Evolutionary conservation across 352 stramenopile species (phyloP).

Genomic region (Pythium sp.): DNA sequence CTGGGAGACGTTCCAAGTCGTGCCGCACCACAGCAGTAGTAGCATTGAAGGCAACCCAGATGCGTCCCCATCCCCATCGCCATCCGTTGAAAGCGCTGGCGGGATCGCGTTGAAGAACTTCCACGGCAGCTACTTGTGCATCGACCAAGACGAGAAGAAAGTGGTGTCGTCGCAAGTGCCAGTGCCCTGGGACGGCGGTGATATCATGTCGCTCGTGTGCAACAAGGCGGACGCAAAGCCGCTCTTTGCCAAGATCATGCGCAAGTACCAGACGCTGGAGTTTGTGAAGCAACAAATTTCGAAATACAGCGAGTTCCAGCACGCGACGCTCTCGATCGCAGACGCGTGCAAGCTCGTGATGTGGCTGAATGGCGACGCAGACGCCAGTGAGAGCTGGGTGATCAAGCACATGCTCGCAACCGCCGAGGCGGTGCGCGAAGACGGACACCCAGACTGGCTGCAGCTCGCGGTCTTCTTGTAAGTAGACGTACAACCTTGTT

Average conservation of each 20-base stretch:
- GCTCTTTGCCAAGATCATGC: constrained; percentile 65
- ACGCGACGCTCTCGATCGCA: constrained; percentile 49
- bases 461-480: constrained; percentile 74
- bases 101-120: constrained; percentile 75
- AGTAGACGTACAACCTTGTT: constrained; percentile 6
- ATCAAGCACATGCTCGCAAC: constrained; percentile 72
- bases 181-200: constrained; percentile 65
- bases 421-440: constrained; percentile 48
- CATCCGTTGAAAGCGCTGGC: constrained; percentile 11
- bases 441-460: constrained; percentile 81
- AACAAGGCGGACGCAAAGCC: constrained; percentile 50
- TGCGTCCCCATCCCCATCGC: background rate
- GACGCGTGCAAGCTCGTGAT: constrained; percentile 65
- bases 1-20: constrained; percentile 86
- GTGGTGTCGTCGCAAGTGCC: constrained; percentile 45
- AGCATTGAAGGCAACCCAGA: background rate
- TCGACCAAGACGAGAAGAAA: constrained; percentile 43
- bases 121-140: constrained; percentile 74
- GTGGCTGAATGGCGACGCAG: constrained; percentile 55
- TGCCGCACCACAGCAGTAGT: constrained; percentile 42
- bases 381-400: constrained; percentile 47
- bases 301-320: constrained; percentile 48
- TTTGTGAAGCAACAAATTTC: constrained; percentile 47
- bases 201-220: constrained; percentile 76
- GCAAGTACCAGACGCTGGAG: constrained; percentile 63